These are phyloP conservation scores for Houttuynia cordata DNA, from an alignment of 164 flowering plant species.

Conservation along the genomic window DNA sequence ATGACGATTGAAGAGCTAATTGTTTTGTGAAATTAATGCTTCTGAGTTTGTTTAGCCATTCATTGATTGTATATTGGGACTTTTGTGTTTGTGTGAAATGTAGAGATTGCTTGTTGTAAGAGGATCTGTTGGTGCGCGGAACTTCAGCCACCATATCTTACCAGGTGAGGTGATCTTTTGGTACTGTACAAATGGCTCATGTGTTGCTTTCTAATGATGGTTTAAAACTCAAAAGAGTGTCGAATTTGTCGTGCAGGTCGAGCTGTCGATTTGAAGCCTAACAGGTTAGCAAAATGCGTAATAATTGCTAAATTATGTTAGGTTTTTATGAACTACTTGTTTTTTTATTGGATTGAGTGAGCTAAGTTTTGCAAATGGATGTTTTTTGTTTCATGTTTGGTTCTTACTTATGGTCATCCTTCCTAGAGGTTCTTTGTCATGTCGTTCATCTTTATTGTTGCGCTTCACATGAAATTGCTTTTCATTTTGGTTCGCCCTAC, in stretches of 20 bases:
- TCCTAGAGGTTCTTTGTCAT: neutral
- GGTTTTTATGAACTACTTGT: neutral
- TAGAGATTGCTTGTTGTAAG: slow-evolving; percentile 21
- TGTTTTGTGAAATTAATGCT: no score
- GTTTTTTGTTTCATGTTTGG: neutral
- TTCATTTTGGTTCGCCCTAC: neutral
- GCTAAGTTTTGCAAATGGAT: no score
- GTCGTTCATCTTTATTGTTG: neutral
- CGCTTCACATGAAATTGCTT: neutral
- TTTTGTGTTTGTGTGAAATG: neutral
- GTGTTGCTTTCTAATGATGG: neutral
- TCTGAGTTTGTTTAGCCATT: neutral
- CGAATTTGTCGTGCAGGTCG: slow-evolving; percentile 19
- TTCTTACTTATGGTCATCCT: neutral
- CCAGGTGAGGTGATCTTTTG: slow-evolving; percentile 28
- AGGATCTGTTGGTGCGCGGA: slow-evolving; percentile 17
- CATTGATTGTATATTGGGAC: neutral
- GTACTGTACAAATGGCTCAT: neutral
- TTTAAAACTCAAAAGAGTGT: neutral
- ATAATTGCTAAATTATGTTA: neutral
- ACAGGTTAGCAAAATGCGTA: slow-evolving; percentile 23
- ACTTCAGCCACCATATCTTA: slow-evolving; percentile 14
- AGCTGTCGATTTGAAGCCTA: slow-evolving; percentile 13
- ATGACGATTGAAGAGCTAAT: no score
- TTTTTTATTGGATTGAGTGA: neutral